Percentiles rank a stretch among this genome's conserved stretches.
phyloP scores from a whole-genome alignment of 2,329 filamentous ascomycete species.

The Dryadomyces sulphureus region DNA sequence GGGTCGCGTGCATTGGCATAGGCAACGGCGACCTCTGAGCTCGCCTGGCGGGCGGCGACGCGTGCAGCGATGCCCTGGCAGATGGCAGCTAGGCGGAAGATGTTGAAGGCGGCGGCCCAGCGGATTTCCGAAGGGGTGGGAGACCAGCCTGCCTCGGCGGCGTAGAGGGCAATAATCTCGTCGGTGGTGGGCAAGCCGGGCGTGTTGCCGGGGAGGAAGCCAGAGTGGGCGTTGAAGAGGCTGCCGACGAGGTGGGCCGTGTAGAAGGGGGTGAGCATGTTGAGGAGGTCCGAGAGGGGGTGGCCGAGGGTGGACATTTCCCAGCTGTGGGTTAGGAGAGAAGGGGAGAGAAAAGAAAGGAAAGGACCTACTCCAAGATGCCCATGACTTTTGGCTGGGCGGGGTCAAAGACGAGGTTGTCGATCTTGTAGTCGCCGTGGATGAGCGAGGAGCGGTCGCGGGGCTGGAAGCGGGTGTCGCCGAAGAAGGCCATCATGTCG shows the following conservation, averaged over 20 bases:
- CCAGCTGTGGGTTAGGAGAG: slow-evolving; percentile 42
- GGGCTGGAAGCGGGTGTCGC: slow-evolving; percentile 53
- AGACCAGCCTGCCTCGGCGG: slow-evolving; percentile 41
- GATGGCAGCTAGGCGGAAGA: slow-evolving; percentile 46
- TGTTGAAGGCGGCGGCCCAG: slow-evolving; percentile 48
- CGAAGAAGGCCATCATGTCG: slow-evolving; percentile 68
- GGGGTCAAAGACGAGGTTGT: slow-evolving; percentile 80
- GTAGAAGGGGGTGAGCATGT: slow-evolving; percentile 47
- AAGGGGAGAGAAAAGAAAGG: neutral
- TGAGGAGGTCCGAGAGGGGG: slow-evolving; percentile 78
- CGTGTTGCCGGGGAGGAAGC: slow-evolving; percentile 47
- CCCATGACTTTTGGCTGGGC: slow-evolving; percentile 80
- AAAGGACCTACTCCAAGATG: slow-evolving; percentile 56
- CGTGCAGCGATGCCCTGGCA: slow-evolving; percentile 85
- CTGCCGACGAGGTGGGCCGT: slow-evolving; percentile 16
- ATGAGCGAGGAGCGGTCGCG: slow-evolving; percentile 65
- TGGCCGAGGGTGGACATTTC: slow-evolving; percentile 98
- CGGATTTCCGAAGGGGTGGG: slow-evolving; percentile 30
- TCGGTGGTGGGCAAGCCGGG: slow-evolving; percentile 35
- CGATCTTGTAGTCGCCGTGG: slow-evolving; percentile 95
- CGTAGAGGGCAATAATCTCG: slow-evolving; percentile 21
- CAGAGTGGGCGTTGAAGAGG: slow-evolving; percentile 20
- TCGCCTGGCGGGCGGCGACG: slow-evolving; percentile 74
- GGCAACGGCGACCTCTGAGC: slow-evolving; percentile 63
- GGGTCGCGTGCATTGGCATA: slow-evolving; percentile 57